Evolutionary conservation across 1,284 basidiomycete genomes (phyloP), one percentile per base, ranked within the genome.

Genomic region (Moesziomyces sp.): DNA sequence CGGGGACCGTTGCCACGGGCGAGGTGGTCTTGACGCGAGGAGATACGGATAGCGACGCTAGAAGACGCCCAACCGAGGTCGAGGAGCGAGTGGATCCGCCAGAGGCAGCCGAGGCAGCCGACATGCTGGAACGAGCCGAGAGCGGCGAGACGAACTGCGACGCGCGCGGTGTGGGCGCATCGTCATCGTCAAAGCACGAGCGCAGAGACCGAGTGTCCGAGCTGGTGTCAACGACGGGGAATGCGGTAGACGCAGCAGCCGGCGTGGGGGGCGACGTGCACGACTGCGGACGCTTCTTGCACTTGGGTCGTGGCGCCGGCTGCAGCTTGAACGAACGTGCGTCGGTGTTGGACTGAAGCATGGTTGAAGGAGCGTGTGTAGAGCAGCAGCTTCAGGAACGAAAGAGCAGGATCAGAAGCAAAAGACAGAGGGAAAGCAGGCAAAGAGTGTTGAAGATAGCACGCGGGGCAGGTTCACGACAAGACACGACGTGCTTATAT

Each of bases 271-370:
- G 30, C 3, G 30, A 34, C 0, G 30, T 11, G 30, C 30, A 34
- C 30, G 30, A 34, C 11, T 43, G 55, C 13, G 52, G 52, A 30
- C 68, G 61, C 53, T 65, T 71, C 40, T 58, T 68, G 35, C 43
- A 34, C 35, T 61, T 65, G 21, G 58, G 68, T n/a, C 58, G 62
- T 23, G 68, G 68, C 8, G 68, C 68, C 14, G 68, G 68, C 26
- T 71, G 68, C 16, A 71, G 62, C 38, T 62, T 65, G 62, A 71
- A 71, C 16, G 52, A 50, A 14, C 19, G 13, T 5, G 55, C 44
- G 46, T 58, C 48, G 7, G 55, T 58, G 23, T 68, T 68, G 21
- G 65, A 68, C 14, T 61, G 59, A 3, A 68, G 52, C 65, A 68
- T 68, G 16, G 23, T 52, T 21, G 40, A 26, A 52, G n/a, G 28